A percentile compares a stretch with the other conserved stretches of the same genome.
Conservation (phyloP, 2,329 filamentous ascomycete genomes). For the Epichloe hybrida region DNA sequence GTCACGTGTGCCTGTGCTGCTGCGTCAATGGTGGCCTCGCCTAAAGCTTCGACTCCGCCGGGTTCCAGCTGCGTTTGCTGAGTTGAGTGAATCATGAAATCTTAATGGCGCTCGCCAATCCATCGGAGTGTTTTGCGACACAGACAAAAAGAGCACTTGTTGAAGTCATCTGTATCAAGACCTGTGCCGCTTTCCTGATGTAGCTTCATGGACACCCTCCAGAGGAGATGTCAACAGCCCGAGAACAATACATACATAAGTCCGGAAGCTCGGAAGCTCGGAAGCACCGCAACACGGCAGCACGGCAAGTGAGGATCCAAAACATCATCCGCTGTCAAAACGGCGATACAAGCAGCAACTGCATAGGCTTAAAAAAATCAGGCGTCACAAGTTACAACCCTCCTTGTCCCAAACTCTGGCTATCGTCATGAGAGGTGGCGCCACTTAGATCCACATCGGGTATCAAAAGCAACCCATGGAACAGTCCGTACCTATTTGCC, state of each 20-base stretch:
- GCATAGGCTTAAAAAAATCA: too few species aligned
- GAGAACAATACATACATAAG: too few species aligned
- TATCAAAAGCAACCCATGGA: not conserved
- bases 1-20: not conserved
- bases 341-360: not conserved
- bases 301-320: not conserved
- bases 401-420: too few species aligned
- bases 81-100: not conserved
- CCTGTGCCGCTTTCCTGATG: too few species aligned
- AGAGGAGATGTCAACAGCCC: too few species aligned
- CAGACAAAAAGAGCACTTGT: not conserved
- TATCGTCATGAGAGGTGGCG: too few species aligned
- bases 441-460: too few species aligned
- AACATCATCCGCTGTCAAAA: not conserved
- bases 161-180: too few species aligned
- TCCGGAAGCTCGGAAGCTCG: not conserved
- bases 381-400: too few species aligned
- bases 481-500: not conserved
- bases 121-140: not conserved
- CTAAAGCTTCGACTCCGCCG: not conserved
- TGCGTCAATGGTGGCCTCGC: not conserved
- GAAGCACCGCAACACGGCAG: not conserved
- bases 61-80: not conserved
- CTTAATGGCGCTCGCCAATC: not conserved
- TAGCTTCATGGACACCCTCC: too few species aligned